A percentile compares a stretch with the other conserved stretches of the same genome.
phyloP scores from a whole-genome alignment of 345 rosid species.

The Hypericum perforatum region DNA sequence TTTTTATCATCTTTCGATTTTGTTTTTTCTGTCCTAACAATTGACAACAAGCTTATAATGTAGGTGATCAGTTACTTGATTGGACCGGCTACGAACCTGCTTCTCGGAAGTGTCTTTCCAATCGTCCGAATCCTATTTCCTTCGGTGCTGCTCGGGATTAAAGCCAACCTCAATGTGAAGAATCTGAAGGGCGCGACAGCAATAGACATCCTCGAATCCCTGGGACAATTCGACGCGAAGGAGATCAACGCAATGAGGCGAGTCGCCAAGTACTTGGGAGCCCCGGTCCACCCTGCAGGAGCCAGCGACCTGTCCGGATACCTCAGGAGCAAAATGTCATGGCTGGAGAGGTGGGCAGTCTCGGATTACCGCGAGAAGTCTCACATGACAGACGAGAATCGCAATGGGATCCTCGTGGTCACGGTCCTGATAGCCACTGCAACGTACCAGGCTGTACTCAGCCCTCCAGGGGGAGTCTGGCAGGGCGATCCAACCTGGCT shows the following conservation, averaged over 20 bases:
- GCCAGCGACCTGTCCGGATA: background rate
- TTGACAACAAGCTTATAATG: no score
- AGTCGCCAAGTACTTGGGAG: conserved; percentile 1
- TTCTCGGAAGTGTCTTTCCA: background rate
- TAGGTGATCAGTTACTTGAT: no score
- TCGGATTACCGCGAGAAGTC: conserved; percentile 7
- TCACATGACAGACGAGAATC: conserved; percentile 12
- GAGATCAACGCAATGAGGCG: background rate
- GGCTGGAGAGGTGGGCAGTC: background rate
- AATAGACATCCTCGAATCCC: conserved; percentile 12
- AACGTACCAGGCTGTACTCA: conserved; percentile 20
- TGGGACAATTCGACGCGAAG: background rate
- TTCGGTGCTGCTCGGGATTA: no score
- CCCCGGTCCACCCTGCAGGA: background rate
- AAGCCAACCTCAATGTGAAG: conserved; percentile 11
- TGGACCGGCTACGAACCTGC: no score
- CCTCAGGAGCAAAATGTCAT: background rate
- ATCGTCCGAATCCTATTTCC: background rate
- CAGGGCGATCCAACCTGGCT: conserved; percentile 10
- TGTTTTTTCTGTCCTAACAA: no score
- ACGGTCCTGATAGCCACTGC: conserved; percentile 25
- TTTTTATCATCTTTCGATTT: no score
- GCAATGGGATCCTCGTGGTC: conserved; percentile 22
- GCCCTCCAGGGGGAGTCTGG: conserved; percentile 21
- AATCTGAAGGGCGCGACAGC: conserved; percentile 13